A percentile compares a stretch with the other conserved stretches of the same genome.
Conservation (phyloP, 768 basidiomycete species). For the Porphyrellus cyaneotinctus region DNA sequence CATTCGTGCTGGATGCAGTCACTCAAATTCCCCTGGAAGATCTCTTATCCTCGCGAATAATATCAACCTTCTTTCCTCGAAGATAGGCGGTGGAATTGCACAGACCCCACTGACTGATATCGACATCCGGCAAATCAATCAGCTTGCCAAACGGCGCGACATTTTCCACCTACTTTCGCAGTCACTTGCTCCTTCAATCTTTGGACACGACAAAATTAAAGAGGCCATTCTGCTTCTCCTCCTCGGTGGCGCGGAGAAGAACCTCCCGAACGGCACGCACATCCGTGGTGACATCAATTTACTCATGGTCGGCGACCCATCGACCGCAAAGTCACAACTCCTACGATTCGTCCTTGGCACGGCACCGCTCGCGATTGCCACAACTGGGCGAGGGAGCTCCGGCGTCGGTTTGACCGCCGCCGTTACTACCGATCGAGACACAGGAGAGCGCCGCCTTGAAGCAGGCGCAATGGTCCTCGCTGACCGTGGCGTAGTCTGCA, state of each 20-base stretch:
- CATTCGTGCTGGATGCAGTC: conserved; percentile 3
- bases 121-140: conserved; percentile 95
- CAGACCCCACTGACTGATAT: conserved; percentile 88
- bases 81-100: conserved; percentile 92
- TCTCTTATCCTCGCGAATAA: conserved; percentile 94
- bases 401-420: conserved; percentile 99
- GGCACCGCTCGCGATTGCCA: conserved; percentile 95
- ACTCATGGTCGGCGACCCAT: conserved; percentile 98
- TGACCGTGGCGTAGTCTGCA: conserved; percentile 97
- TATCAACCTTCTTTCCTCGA: conserved; percentile 89
- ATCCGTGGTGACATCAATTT: conserved; percentile 99
- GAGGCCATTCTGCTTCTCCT: conserved; percentile 88
- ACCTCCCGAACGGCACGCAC: conserved; percentile 94
- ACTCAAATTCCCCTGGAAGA: conserved; percentile 39
- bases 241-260: conserved; percentile 97
- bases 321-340: conserved; percentile 96
- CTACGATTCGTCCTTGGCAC: conserved; percentile 94
- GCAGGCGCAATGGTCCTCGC: conserved; percentile 99
- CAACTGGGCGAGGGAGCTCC: conserved; percentile 96
- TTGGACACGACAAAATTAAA: conserved; percentile 95
- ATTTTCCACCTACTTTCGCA: conserved; percentile 88
- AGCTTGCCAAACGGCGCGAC: conserved; percentile 80
- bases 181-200: conserved; percentile 97
- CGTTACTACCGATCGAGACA: conserved; percentile 97
- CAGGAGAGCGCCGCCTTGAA: conserved; percentile 93